Percentiles rank a stretch among this genome's conserved stretches.
These are phyloP conservation scores for Lentinula novae-zelandiae DNA, from an alignment of 1,284 basidiomycete species.

Conservation along the genomic window DNA sequence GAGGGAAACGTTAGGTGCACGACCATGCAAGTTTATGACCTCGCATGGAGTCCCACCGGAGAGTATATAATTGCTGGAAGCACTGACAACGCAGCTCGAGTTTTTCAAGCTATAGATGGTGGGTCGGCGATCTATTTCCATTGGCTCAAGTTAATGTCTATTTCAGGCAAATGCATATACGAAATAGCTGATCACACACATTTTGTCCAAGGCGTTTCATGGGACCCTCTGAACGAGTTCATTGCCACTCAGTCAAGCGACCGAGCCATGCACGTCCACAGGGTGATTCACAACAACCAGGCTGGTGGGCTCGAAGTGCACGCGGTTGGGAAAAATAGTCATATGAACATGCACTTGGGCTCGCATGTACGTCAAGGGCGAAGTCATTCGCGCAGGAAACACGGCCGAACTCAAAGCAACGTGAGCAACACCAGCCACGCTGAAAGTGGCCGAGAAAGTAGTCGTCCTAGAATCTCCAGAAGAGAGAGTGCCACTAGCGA, in stretches of 20 bases:
- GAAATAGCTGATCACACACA: slow-evolving; percentile 90
- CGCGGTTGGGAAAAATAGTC: slow-evolving; percentile 77
- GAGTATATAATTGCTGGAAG: slow-evolving; percentile 93
- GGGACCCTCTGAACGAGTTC: slow-evolving; percentile 94
- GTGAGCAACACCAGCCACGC: slow-evolving; percentile 17
- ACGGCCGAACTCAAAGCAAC: slow-evolving; percentile 15
- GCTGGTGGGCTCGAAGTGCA: slow-evolving; percentile 78
- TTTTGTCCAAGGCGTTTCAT: slow-evolving; percentile 95
- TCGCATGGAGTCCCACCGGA: slow-evolving; percentile 95
- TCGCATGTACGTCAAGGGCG: slow-evolving; percentile 12
- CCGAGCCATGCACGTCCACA: slow-evolving; percentile 87
- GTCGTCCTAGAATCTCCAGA: slow-evolving; percentile 16
- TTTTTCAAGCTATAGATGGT: slow-evolving; percentile 81
- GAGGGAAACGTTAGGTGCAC: slow-evolving; percentile 52
- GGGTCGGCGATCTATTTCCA: slow-evolving; percentile 16
- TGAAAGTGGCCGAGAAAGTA: slow-evolving; percentile 20
- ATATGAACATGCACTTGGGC: slow-evolving; percentile 37
- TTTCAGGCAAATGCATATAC: slow-evolving; percentile 71
- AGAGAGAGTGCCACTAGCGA: slow-evolving; percentile 18
- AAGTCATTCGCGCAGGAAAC: slow-evolving; percentile 10
- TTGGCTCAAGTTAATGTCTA: slow-evolving; percentile 4
- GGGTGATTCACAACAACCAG: slow-evolving; percentile 53
- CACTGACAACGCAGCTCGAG: slow-evolving; percentile 92
- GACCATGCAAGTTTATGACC: slow-evolving; percentile 94
- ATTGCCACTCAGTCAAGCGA: slow-evolving; percentile 94